These are phyloP conservation scores for Coemansia sp. DNA, from an alignment of 192 early-diverging fungal genomes.

Conservation along the genomic window DNA sequence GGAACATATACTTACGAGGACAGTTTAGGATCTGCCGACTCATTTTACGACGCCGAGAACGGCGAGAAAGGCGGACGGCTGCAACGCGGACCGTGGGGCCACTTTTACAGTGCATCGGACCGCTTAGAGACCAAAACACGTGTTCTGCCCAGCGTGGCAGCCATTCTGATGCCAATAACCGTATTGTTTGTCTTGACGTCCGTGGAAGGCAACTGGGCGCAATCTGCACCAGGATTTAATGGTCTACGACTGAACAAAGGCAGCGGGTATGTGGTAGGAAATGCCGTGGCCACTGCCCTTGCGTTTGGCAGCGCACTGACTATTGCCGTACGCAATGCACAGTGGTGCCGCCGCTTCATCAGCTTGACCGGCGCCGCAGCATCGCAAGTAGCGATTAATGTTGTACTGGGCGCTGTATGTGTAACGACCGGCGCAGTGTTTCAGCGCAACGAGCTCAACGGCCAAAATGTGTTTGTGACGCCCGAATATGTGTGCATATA, in stretches of 20 bases:
- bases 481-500: slow-evolving; percentile 53
- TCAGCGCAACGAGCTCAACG: slow-evolving; percentile 45
- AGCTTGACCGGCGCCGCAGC: slow-evolving; percentile 26
- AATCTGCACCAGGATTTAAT: slow-evolving; percentile 27
- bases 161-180: slow-evolving; percentile 37
- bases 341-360: slow-evolving; percentile 22
- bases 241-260: slow-evolving; percentile 32
- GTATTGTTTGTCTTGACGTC: slow-evolving; percentile 51
- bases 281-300: slow-evolving; percentile 41
- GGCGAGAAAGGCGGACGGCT: slow-evolving; percentile 27
- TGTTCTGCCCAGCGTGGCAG: slow-evolving; percentile 44
- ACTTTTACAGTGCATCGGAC: slow-evolving; percentile 40
- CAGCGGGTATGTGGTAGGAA: slow-evolving; percentile 48
- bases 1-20: slow-evolving; percentile 8
- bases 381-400: slow-evolving; percentile 35
- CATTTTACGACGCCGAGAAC: slow-evolving; percentile 17
- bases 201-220: slow-evolving; percentile 51
- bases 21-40: slow-evolving; percentile 7
- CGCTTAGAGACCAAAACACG: slow-evolving; percentile 28
- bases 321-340: slow-evolving; percentile 29
- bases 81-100: slow-evolving; percentile 33
- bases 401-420: slow-evolving; percentile 42
- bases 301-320: slow-evolving; percentile 49
- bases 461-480: slow-evolving; percentile 35
- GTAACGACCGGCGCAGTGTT: slow-evolving; percentile 36